Evolutionary conservation across 176 grass and related monocot species (phyloP).

Genomic region (Triticum timopheevii): DNA sequence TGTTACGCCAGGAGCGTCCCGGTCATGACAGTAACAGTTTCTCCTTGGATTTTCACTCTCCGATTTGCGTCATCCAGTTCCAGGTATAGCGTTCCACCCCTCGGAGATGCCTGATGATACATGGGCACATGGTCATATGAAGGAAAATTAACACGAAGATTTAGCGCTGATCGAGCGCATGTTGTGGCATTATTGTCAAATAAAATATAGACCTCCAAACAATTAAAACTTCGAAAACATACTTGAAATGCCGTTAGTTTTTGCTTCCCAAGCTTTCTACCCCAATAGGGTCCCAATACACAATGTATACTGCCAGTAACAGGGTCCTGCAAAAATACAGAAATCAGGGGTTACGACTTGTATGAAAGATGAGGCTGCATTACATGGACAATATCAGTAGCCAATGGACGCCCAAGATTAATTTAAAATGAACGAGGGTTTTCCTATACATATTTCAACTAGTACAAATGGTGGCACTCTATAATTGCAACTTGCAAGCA

Average conservation of each 20-base stretch:
- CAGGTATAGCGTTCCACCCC: slow-evolving; percentile 9
- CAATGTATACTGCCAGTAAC: slow-evolving; percentile 75
- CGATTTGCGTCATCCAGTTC: background rate
- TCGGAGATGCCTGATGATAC: slow-evolving; percentile 5
- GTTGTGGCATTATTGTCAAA: background rate
- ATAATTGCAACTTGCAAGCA: background rate
- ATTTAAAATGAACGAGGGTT: background rate
- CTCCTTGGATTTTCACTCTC: background rate
- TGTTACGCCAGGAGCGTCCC: background rate
- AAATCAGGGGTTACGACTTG: background rate
- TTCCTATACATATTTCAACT: background rate
- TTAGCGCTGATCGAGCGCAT: background rate
- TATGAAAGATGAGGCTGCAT: background rate
- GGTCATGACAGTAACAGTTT: background rate
- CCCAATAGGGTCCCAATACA: slow-evolving; percentile 67
- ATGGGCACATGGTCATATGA: background rate
- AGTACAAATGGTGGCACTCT: background rate
- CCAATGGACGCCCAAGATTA: background rate
- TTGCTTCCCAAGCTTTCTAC: slow-evolving; percentile 63
- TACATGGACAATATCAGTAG: no score
- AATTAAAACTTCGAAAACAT: background rate
- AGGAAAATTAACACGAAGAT: background rate
- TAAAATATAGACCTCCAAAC: no score
- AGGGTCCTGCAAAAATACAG: slow-evolving; percentile 49
- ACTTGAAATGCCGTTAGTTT: slow-evolving; percentile 63